phyloP scores from a whole-genome alignment of 805 yeast species.

The Kodamaea hsintzibuensis region DNA sequence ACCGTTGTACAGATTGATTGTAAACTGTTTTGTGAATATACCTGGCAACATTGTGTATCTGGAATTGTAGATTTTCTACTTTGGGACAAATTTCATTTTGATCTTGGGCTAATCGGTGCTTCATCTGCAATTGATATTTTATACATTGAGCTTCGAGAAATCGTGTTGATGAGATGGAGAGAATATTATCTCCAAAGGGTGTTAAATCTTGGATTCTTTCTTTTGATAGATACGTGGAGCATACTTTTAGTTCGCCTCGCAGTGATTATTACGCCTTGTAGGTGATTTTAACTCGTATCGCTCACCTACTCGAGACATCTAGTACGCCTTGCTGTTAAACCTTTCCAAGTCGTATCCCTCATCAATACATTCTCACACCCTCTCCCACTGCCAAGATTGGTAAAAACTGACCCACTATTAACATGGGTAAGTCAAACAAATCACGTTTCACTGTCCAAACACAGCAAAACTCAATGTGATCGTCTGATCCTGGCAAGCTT shows the following conservation, averaged over 20 bases:
- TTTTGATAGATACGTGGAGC: no score
- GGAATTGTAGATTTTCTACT: not conserved
- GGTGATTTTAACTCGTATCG: no score
- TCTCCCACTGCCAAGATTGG: constrained; percentile 54
- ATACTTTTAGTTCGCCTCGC: no score
- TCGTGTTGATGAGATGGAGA: no score
- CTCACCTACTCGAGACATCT: no score
- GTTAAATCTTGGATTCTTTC: not conserved
- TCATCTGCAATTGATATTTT: not conserved
- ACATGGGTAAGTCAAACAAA: constrained; percentile 80
- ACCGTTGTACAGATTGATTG: no score
- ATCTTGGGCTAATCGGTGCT: not conserved
- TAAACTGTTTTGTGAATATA: no score
- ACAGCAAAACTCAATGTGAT: constrained; percentile 62
- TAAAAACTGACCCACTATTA: constrained; percentile 77
- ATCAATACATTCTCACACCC: constrained; percentile 34
- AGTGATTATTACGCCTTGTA: no score
- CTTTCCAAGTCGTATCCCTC: not conserved
- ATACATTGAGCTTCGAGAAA: no score
- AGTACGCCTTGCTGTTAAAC: no score
- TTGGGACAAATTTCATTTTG: not conserved
- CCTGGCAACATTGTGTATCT: no score
- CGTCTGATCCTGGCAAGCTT: constrained; percentile 15
- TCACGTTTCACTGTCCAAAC: constrained; percentile 87
- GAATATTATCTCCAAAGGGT: not conserved